A percentile compares a stretch with the other conserved stretches of the same genome.
Evolutionary conservation across 805 yeast species (phyloP).

Genomic region (Wickerhamomyces chambardii): DNA sequence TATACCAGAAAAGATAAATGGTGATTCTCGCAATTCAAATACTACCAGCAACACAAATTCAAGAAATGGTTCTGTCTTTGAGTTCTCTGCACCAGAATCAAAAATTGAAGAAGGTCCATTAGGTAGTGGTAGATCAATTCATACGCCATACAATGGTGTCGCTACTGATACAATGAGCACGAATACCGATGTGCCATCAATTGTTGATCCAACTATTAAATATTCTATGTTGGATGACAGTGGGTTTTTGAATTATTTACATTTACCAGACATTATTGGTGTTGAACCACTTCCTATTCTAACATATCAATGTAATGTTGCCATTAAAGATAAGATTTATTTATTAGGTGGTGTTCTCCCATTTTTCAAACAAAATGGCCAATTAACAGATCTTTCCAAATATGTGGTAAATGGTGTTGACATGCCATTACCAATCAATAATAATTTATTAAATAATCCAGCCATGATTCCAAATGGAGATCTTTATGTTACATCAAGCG

Average conservation of each 20-base stretch:
- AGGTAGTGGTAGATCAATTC: no score
- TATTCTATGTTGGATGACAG: slow-evolving; percentile 2
- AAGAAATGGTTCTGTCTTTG: no score
- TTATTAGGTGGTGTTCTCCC: slow-evolving; percentile 36
- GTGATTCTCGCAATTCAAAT: no score
- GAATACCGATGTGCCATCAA: not conserved
- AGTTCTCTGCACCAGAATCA: no score
- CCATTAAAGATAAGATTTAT: slow-evolving; percentile 26
- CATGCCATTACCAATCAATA: slow-evolving; percentile 37
- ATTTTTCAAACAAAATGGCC: slow-evolving; percentile 13
- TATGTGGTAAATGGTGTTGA: slow-evolving; percentile 29
- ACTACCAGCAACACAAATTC: no score
- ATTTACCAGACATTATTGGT: slow-evolving; percentile 27
- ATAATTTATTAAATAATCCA: slow-evolving; percentile 31
- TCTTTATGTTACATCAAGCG: slow-evolving; percentile 27
- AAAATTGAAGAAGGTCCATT: no score
- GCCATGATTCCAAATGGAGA: slow-evolving; percentile 27
- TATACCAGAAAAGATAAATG: no score
- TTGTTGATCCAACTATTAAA: not conserved
- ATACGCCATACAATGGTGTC: no score
- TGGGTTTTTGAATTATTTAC: slow-evolving; percentile 11
- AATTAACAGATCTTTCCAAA: slow-evolving; percentile 23
- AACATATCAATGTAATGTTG: slow-evolving; percentile 33
- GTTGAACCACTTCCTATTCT: slow-evolving; percentile 31
- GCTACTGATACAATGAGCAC: no score